These are phyloP conservation scores for Populus hybrid DNA, from an alignment of 441 rosid genomes.

Conservation along the genomic window DNA sequence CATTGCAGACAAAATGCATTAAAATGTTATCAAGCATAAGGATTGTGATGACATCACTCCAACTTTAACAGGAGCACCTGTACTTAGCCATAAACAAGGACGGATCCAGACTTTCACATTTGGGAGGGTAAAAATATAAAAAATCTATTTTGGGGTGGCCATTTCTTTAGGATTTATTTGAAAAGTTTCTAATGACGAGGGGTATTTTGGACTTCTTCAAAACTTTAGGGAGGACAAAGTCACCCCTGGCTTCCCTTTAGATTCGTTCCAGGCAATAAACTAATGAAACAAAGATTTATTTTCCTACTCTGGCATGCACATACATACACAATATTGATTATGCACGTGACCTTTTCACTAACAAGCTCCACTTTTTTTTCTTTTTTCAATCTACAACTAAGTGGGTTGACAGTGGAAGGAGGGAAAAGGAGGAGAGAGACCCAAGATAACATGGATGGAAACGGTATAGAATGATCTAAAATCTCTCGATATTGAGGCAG, in stretches of 20 bases:
- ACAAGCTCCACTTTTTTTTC: not conserved
- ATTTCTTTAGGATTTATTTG: not conserved
- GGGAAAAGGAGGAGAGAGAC: not conserved
- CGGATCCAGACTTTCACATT: not conserved
- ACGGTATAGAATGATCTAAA: not conserved
- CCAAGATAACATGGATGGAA: not conserved
- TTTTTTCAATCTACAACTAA: not conserved
- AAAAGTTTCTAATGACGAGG: not conserved
- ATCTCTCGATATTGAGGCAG: not conserved
- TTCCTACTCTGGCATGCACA: not conserved
- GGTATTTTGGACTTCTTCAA: not conserved
- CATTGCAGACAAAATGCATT: not conserved
- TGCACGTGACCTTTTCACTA: not conserved
- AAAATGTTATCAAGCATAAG: not conserved
- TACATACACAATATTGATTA: not conserved
- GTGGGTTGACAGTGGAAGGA: not conserved
- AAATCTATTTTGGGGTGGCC: not conserved
- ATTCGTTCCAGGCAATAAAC: not conserved
- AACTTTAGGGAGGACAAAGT: not conserved
- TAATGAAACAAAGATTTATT: not conserved
- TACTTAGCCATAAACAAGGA: not conserved
- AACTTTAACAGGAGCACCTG: not conserved
- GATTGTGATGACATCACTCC: not conserved
- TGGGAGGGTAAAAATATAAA: not conserved
- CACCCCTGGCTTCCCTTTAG: not conserved